These are phyloP conservation scores for Cladosporium sp. DNA, from an alignment of 2,329 filamentous ascomycete species.

Conservation along the genomic window DNA sequence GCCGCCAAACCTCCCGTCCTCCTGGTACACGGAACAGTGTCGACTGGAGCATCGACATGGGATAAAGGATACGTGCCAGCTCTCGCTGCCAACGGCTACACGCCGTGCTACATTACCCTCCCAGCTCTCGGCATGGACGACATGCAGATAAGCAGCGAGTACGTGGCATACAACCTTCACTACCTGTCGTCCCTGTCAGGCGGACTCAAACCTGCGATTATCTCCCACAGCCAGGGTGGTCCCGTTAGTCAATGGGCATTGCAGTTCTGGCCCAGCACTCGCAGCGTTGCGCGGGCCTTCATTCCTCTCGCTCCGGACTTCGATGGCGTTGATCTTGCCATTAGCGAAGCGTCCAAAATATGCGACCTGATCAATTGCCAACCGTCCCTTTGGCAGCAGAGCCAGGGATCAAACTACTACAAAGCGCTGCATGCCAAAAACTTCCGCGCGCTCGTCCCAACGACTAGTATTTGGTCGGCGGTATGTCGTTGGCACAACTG, in stretches of 20 bases:
- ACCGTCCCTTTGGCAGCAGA: slow-evolving; percentile 34
- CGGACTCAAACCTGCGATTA: slow-evolving; percentile 30
- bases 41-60: slow-evolving; percentile 33
- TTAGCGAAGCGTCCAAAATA: slow-evolving; percentile 25
- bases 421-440: slow-evolving; percentile 27
- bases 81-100: slow-evolving; percentile 31
- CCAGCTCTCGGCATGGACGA: slow-evolving; percentile 34
- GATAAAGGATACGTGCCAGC: slow-evolving; percentile 34
- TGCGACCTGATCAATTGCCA: slow-evolving; percentile 32
- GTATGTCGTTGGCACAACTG: slow-evolving; percentile 15
- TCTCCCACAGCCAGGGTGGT: slow-evolving; percentile 34
- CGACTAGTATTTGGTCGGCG: slow-evolving; percentile 32
- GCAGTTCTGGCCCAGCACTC: slow-evolving; percentile 35
- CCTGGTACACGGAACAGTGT: slow-evolving; percentile 34
- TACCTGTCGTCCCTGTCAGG: slow-evolving; percentile 31
- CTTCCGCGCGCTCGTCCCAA: slow-evolving; percentile 32
- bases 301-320: slow-evolving; percentile 34
- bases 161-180: slow-evolving; percentile 35
- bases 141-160: slow-evolving; percentile 36
- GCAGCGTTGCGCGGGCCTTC: slow-evolving; percentile 28
- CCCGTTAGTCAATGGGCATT: slow-evolving; percentile 36
- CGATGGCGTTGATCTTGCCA: slow-evolving; percentile 29
- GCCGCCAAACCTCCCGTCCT: slow-evolving; percentile 29
- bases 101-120: slow-evolving; percentile 34
- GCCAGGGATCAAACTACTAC: slow-evolving; percentile 32